A percentile compares a stretch with the other conserved stretches of the same genome.
Conservation (phyloP, 2,329 filamentous ascomycete genomes). For the Xylaria sp. region DNA sequence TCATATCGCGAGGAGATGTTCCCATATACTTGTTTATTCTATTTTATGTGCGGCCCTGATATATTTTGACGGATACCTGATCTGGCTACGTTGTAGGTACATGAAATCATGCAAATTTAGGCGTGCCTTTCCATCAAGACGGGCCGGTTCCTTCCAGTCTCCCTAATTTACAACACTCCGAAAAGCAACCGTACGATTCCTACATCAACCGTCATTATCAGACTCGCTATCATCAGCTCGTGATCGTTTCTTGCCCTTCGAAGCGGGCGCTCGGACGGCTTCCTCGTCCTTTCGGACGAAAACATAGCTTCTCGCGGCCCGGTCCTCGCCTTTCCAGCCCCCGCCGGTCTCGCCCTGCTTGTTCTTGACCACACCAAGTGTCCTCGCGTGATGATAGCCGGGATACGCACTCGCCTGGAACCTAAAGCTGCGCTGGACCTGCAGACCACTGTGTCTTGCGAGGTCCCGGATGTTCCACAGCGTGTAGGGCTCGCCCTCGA, state of each 20-base stretch:
- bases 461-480: constrained; percentile 94
- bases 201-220: constrained; percentile 31
- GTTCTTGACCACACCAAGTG: constrained; percentile 65
- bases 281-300: constrained; percentile 63
- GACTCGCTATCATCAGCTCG: constrained; percentile 34
- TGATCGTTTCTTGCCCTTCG: constrained; percentile 36
- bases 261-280: constrained; percentile 16
- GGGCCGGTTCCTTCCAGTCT: too few relatives aligned
- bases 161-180: neutral
- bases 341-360: constrained; percentile 47
- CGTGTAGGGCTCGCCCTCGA: constrained; percentile 92
- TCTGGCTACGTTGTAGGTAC: too few relatives aligned
- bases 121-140: too few relatives aligned
- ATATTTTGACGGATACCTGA: too few relatives aligned
- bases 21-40: too few relatives aligned
- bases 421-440: constrained; percentile 69
- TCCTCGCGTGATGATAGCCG: constrained; percentile 74
- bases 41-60: too few relatives aligned
- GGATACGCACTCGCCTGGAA: constrained; percentile 71
- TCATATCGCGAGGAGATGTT: neutral
- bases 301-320: constrained; percentile 60
- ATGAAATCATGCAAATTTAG: too few relatives aligned
- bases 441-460: constrained; percentile 73
- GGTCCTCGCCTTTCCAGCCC: constrained; percentile 56
- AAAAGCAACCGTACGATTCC: neutral